Percentiles rank a stretch among this genome's conserved stretches.
These are phyloP conservation scores for Colletotrichum sp. DNA, from an alignment of 2,329 filamentous ascomycete species.

Conservation along the genomic window DNA sequence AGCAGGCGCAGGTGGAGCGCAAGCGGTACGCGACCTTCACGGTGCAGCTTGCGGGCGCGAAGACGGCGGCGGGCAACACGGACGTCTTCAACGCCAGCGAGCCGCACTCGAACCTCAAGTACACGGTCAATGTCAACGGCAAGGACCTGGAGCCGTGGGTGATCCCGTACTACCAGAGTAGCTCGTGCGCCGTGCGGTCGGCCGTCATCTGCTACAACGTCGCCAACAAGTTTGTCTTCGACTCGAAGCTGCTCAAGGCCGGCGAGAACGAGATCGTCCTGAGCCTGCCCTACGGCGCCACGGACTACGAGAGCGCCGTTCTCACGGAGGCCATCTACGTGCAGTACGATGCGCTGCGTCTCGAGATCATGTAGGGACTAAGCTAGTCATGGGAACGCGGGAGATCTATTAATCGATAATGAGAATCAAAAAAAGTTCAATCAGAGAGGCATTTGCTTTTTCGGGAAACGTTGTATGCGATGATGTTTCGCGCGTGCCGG, in stretches of 20 bases:
- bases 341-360: conserved; percentile 65
- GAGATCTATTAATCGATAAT: neutral
- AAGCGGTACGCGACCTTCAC: conserved; percentile 61
- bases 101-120: conserved; percentile 54
- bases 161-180: conserved; percentile 62
- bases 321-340: conserved; percentile 59
- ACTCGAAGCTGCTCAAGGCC: conserved; percentile 45
- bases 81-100: conserved; percentile 59
- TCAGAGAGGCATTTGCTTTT: neutral
- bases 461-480: neutral
- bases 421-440: neutral
- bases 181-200: conserved; percentile 63
- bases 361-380: conserved; percentile 51
- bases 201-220: conserved; percentile 64
- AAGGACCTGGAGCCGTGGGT: conserved; percentile 51
- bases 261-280: conserved; percentile 59
- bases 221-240: conserved; percentile 60
- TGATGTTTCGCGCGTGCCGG: neutral
- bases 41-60: conserved; percentile 66
- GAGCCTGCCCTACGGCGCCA: conserved; percentile 61
- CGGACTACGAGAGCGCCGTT: conserved; percentile 59
- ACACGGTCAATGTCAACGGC: conserved; percentile 40
- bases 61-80: conserved; percentile 65
- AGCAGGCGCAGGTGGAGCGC: conserved; percentile 41
- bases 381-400: neutral